phyloP scores from a whole-genome alignment of 2,329 filamentous ascomycete genomes.

The Aureobasidium zeae region DNA sequence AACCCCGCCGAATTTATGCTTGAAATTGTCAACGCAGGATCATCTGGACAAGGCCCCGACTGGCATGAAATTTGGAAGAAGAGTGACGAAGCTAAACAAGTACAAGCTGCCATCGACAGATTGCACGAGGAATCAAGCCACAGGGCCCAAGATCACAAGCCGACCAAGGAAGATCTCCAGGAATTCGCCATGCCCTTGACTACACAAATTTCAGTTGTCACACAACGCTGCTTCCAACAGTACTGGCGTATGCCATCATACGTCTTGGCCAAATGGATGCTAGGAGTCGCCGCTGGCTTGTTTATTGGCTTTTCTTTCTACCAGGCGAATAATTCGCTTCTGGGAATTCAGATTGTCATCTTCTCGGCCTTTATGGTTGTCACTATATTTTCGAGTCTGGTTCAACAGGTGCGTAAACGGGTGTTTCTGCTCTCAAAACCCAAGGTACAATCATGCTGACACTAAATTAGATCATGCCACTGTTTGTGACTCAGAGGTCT shows the following conservation, averaged over 20 bases:
- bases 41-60: slow-evolving; percentile 27
- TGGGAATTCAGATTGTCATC: slow-evolving; percentile 38
- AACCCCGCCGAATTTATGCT: slow-evolving; percentile 74
- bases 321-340: slow-evolving; percentile 28
- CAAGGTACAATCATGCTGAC: neutral
- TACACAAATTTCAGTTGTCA: slow-evolving; percentile 30
- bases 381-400: slow-evolving; percentile 27
- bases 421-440: no score
- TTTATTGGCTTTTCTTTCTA: slow-evolving; percentile 42
- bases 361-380: slow-evolving; percentile 45
- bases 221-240: slow-evolving; percentile 36
- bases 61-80: slow-evolving; percentile 35
- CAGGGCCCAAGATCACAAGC: slow-evolving; percentile 17
- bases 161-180: slow-evolving; percentile 29
- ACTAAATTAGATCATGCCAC: slow-evolving; percentile 45
- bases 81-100: slow-evolving; percentile 23
- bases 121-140: slow-evolving; percentile 30
- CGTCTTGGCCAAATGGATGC: slow-evolving; percentile 49
- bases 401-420: slow-evolving; percentile 5
- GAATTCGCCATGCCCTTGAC: slow-evolving; percentile 38
- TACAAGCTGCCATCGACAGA: slow-evolving; percentile 33
- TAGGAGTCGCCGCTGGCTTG: slow-evolving; percentile 42
- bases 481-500: slow-evolving; percentile 49
- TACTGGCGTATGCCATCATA: slow-evolving; percentile 40
- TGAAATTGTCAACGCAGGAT: slow-evolving; percentile 31